Conservation (phyloP, 495 filamentous ascomycete genomes). For the Friedmanniomyces simplex region DNA sequence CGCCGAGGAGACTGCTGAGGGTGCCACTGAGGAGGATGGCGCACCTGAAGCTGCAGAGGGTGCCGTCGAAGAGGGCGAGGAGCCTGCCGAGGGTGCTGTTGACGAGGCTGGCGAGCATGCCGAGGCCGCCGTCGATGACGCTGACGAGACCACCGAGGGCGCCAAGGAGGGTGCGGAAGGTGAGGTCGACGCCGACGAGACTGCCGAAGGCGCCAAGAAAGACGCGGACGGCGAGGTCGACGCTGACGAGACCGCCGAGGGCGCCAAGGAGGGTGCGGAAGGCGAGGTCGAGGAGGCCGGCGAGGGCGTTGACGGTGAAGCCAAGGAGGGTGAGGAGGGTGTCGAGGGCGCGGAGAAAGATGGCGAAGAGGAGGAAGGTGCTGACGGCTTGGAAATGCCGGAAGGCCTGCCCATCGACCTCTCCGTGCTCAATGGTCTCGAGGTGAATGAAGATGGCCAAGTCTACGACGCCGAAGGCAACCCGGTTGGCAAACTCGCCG, state of each 20-base stretch:
- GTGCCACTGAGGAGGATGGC: slow-evolving; percentile 20
- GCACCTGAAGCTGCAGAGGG: slow-evolving; percentile 26
- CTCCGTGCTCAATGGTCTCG: slow-evolving; percentile 45
- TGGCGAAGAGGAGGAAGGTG: slow-evolving; percentile 29
- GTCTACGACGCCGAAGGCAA: slow-evolving; percentile 47
- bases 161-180: slow-evolving; percentile 28
- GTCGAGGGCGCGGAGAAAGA: background rate
- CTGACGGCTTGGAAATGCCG: slow-evolving; percentile 31
- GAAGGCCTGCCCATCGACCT: slow-evolving; percentile 32
- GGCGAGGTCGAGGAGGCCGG: slow-evolving; percentile 16
- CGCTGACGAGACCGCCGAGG: slow-evolving; percentile 13
- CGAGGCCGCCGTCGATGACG: slow-evolving; percentile 13
- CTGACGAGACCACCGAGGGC: slow-evolving; percentile 21
- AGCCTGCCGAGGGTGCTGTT: slow-evolving; percentile 20
- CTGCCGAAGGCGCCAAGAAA: slow-evolving; percentile 18
- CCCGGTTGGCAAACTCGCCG: slow-evolving; percentile 46
- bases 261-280: slow-evolving; percentile 27
- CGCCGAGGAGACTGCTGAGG: slow-evolving; percentile 12
- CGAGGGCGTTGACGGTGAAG: slow-evolving; percentile 18
- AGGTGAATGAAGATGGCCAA: slow-evolving; percentile 47
- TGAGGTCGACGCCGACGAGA: slow-evolving; percentile 28
- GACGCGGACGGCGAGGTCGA: slow-evolving; percentile 4
- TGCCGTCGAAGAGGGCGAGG: slow-evolving; percentile 13
- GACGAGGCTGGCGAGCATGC: slow-evolving; percentile 23
- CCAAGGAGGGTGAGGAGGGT: slow-evolving; percentile 19